phyloP scores from a whole-genome alignment of 2,329 filamentous ascomycete genomes.

The Pseudopithomyces chartarum region DNA sequence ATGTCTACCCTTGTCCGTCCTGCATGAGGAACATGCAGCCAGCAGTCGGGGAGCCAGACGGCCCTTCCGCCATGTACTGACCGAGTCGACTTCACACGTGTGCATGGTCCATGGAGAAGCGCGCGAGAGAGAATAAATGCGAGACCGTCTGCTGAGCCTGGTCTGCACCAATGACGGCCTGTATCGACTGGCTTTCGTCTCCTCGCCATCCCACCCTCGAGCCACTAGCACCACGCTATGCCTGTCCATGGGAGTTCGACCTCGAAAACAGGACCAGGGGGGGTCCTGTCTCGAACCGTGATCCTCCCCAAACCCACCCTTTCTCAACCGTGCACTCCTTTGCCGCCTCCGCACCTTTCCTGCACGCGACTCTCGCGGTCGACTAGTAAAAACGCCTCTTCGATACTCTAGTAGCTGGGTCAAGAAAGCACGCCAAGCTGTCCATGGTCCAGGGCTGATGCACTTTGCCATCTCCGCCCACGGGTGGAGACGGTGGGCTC shows the following conservation, averaged over 20 bases:
- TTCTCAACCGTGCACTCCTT: conserved; percentile 22
- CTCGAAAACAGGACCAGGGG: conserved; percentile 40
- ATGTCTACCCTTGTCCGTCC: conserved; percentile 8
- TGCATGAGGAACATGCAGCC: conserved; percentile 1
- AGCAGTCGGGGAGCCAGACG: conserved; percentile 18
- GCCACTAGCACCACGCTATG: conserved; percentile 28
- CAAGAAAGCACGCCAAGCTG: conserved; percentile 12
- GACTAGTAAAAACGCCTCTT: conserved; percentile 38
- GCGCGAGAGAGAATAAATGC: conserved; percentile 21
- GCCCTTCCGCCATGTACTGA: conserved; percentile 2
- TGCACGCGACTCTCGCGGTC: conserved; percentile 43
- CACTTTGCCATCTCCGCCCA: conserved; percentile 15
- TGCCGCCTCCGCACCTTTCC: conserved; percentile 17
- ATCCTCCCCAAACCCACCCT: conserved; percentile 22
- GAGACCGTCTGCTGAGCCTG: conserved; percentile 27
- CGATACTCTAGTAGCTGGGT: conserved; percentile 30
- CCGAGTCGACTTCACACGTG: conserved; percentile 10
- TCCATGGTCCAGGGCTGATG: conserved; percentile 14
- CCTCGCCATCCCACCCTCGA: conserved; percentile 34
- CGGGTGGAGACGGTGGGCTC: conserved; percentile 22
- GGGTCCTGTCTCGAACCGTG: conserved; percentile 33
- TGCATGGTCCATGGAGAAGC: conserved; percentile 22
- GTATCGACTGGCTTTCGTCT: conserved; percentile 29
- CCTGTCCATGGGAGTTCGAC: conserved; percentile 23
- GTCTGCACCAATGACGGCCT: conserved; percentile 38